phyloP scores from a whole-genome alignment of 1,284 basidiomycete genomes.

The Crucibulum cyathiforme region DNA sequence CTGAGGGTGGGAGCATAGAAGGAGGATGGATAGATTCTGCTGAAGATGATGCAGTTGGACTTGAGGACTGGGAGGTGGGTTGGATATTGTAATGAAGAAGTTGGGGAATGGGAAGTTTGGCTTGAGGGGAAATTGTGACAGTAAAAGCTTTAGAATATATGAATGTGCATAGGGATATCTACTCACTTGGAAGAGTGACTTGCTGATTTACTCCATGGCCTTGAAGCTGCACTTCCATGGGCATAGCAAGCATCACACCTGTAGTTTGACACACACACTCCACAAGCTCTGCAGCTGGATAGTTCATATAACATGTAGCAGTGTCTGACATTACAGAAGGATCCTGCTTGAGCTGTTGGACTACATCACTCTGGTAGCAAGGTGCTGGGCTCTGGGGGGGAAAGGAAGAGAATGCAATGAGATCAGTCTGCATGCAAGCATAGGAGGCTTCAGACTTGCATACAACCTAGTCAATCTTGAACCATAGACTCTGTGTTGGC shows the following conservation, averaged over 20 bases:
- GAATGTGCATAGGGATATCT: neutral
- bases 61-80: constrained; percentile 25
- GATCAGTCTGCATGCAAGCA: too few species aligned
- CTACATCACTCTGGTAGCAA: too few species aligned
- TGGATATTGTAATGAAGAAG: constrained; percentile 28
- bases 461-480: too few species aligned
- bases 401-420: too few species aligned
- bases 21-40: constrained; percentile 39
- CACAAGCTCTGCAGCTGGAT: constrained; percentile 60
- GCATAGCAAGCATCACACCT: constrained; percentile 68
- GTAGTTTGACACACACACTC: constrained; percentile 63
- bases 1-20: constrained; percentile 35
- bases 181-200: constrained; percentile 18
- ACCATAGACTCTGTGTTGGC: too few species aligned
- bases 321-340: too few species aligned
- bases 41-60: constrained; percentile 33
- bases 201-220: constrained; percentile 29
- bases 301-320: constrained; percentile 10
- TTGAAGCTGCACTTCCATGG: constrained; percentile 43
- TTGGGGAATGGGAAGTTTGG: constrained; percentile 47
- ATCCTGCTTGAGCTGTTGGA: too few species aligned
- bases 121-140: constrained; percentile 19
- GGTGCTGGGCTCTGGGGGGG: too few species aligned
- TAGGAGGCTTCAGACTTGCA: too few species aligned
- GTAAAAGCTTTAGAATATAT: neutral